phyloP scores from a whole-genome alignment of 2,329 filamentous ascomycete species.

The Xylariaceae sp. region DNA sequence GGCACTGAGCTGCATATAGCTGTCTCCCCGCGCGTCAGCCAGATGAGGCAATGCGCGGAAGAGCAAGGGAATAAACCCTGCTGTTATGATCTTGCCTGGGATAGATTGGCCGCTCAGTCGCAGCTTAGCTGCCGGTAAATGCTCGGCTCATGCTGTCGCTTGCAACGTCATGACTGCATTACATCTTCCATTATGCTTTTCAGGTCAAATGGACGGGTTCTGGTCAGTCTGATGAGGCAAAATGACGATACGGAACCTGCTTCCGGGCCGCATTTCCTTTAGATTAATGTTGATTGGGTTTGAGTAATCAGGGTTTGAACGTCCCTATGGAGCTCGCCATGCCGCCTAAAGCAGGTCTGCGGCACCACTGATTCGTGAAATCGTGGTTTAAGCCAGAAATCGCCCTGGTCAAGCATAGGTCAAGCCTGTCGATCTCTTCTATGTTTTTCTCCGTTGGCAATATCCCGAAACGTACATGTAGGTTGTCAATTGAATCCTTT shows the following conservation, averaged over 20 bases:
- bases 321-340: neutral
- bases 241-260: neutral
- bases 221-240: too few species aligned
- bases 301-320: constrained; percentile 4
- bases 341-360: constrained; percentile 13
- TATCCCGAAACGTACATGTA: too few species aligned
- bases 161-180: too few species aligned
- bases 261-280: constrained; percentile 29
- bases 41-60: constrained; percentile 29
- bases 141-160: constrained; percentile 6
- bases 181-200: too few species aligned
- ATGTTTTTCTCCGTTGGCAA: too few species aligned
- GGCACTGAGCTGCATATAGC: constrained; percentile 8
- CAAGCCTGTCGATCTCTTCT: neutral
- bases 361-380: too few species aligned
- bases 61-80: constrained; percentile 22
- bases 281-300: constrained; percentile 23
- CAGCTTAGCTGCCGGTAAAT: constrained; percentile 24
- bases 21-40: constrained; percentile 17
- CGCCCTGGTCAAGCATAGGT: constrained; percentile 1
- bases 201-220: too few species aligned
- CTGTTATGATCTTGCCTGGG: constrained; percentile 19
- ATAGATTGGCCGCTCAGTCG: constrained; percentile 25
- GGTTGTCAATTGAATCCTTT: too few species aligned
- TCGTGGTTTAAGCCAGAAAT: neutral